Evolutionary conservation across 1,284 basidiomycete genomes (phyloP).

Genomic region (Tetrapyrgos nigripes): DNA sequence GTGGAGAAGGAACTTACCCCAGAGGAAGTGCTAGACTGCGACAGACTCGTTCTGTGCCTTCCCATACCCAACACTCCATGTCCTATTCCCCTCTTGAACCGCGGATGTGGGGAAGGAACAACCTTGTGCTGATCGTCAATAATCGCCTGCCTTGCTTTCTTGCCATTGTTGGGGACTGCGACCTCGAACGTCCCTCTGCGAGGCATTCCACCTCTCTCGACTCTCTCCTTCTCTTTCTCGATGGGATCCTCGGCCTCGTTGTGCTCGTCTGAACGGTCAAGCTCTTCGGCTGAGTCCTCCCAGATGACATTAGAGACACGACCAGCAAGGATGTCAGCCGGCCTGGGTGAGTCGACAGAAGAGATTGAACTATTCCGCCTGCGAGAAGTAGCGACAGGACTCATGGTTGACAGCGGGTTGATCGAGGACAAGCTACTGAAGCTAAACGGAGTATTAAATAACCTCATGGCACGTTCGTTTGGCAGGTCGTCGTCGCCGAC

Average conservation of each 20-base stretch:
- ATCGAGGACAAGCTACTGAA: constrained; percentile 62
- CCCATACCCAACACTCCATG: constrained; percentile 32
- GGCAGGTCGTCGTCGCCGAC: constrained; percentile 74
- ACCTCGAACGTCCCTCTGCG: constrained; percentile 62
- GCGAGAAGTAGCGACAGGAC: constrained; percentile 52
- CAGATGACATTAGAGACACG: constrained; percentile 50
- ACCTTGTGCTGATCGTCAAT: constrained; percentile 62
- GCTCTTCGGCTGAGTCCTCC: constrained; percentile 45
- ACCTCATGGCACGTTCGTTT: constrained; percentile 73
- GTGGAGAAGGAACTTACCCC: constrained; percentile 13
- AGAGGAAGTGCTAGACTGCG: background rate
- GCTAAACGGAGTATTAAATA: constrained; percentile 50
- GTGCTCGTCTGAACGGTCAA: background rate
- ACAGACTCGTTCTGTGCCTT: constrained; percentile 22
- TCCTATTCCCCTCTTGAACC: constrained; percentile 40
- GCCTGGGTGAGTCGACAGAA: constrained; percentile 53
- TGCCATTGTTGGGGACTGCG: constrained; percentile 15
- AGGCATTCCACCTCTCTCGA: constrained; percentile 45
- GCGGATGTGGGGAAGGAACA: constrained; percentile 73
- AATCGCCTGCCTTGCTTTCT: constrained; percentile 53
- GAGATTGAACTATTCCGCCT: constrained; percentile 33
- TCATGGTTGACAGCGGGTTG: constrained; percentile 76
- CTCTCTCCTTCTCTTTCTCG: constrained; percentile 26
- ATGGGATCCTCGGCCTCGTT: constrained; percentile 22
- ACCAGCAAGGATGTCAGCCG: constrained; percentile 71